Percentiles rank a stretch among this genome's conserved stretches.
Evolutionary conservation across 192 early-diverging fungal species (phyloP).

Genomic region (Podila epicladia): DNA sequence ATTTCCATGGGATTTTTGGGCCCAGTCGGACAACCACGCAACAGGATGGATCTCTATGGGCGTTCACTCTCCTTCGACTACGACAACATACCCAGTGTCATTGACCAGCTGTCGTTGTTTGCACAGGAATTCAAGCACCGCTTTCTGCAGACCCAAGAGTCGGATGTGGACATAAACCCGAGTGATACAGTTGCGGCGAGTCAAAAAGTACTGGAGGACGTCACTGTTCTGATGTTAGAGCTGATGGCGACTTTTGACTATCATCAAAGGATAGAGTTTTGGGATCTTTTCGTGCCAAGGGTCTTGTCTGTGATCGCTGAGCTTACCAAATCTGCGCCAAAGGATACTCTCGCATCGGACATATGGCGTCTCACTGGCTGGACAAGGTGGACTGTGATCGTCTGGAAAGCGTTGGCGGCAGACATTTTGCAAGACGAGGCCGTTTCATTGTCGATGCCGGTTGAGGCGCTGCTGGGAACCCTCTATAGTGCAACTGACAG

Average conservation of each 20-base stretch:
- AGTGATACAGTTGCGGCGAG: background rate
- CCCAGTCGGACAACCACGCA: background rate
- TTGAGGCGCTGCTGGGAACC: background rate
- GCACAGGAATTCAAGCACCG: background rate
- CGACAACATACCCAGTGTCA: background rate
- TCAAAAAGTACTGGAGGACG: background rate
- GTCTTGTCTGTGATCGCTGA: background rate
- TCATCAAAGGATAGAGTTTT: background rate
- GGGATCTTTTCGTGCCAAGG: background rate
- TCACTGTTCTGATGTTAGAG: background rate
- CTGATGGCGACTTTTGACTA: background rate
- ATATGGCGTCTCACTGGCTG: background rate
- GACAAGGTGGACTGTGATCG: background rate
- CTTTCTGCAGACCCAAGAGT: background rate
- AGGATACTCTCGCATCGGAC: background rate
- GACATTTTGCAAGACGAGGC: background rate
- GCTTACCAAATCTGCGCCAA: background rate
- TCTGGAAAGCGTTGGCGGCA: conserved; percentile 1
- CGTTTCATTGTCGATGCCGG: background rate
- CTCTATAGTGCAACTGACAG: background rate
- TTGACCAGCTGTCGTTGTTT: background rate
- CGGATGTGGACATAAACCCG: background rate
- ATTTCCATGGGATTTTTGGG: background rate
- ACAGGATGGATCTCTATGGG: no score
- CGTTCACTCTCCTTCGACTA: background rate